Evolutionary conservation across 2,329 filamentous ascomycete genomes (phyloP).

Genomic region (Neospermospora avenae): DNA sequence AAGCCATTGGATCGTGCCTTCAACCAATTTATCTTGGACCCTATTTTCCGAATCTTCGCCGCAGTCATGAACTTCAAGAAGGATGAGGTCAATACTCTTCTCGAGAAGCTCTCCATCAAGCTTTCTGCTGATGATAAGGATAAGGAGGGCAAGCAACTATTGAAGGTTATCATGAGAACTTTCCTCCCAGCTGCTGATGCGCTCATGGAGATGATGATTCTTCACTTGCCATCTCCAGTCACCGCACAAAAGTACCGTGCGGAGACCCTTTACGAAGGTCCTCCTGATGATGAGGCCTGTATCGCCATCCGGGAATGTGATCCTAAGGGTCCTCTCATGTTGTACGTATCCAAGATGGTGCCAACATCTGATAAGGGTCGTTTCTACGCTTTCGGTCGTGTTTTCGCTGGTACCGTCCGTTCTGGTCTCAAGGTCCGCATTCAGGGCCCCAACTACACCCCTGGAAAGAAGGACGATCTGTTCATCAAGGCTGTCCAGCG

Average conservation of each 20-base stretch:
- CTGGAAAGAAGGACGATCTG: conserved; percentile 97
- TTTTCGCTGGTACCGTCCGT: conserved; percentile 96
- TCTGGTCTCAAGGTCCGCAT: conserved; percentile 99
- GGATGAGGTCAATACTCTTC: conserved; percentile 78
- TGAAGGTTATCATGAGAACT: conserved; percentile 98
- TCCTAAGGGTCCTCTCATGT: conserved; percentile 96
- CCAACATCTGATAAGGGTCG: conserved; percentile 99
- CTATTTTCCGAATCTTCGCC: conserved; percentile 98
- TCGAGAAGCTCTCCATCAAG: conserved; percentile 95
- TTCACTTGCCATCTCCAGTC: conserved; percentile 93
- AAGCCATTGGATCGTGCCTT: conserved; percentile 95
- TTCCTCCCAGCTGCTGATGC: conserved; percentile 98
- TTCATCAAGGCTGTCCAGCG: conserved; percentile 99
- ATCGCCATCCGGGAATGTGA: conserved; percentile 98
- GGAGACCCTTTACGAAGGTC: conserved; percentile 99
- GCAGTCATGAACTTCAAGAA: conserved; percentile 99
- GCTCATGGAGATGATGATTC: conserved; percentile 99
- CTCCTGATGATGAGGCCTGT: conserved; percentile 84
- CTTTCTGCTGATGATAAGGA: conserved; percentile 82
- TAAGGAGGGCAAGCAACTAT: conserved; percentile 93
- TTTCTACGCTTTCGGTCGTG: conserved; percentile 99
- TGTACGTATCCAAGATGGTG: conserved; percentile 99
- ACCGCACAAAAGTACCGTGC: conserved; percentile 97
- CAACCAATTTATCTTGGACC: conserved; percentile 99
- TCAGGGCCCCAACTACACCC: conserved; percentile 97